Conservation (phyloP, 2,329 filamentous ascomycete genomes). For the Fusarium longipes region DNA sequence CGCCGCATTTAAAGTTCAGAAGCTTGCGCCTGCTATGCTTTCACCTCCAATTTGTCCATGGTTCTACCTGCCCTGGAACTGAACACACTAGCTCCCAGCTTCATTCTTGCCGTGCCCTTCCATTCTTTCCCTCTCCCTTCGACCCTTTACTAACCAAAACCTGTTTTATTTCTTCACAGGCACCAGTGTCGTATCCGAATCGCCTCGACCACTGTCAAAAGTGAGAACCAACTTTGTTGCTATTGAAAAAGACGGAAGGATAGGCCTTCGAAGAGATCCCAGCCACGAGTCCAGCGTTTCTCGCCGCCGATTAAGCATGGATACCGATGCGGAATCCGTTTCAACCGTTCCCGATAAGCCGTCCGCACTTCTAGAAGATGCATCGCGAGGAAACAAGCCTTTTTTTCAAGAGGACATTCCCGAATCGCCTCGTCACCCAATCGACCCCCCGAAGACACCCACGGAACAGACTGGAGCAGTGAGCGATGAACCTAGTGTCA, state of each 20-base stretch:
- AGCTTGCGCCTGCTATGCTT: slow-evolving; percentile 26
- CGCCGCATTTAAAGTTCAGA: slow-evolving; percentile 18
- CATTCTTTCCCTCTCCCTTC: slow-evolving; percentile 29
- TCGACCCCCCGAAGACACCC: slow-evolving; percentile 26
- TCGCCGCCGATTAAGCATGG: slow-evolving; percentile 52
- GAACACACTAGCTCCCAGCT: slow-evolving; percentile 30
- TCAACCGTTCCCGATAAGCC: slow-evolving; percentile 55
- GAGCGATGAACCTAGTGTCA: slow-evolving; percentile 52
- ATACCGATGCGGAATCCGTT: slow-evolving; percentile 48
- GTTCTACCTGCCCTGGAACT: slow-evolving; percentile 33
- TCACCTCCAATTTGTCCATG: neutral
- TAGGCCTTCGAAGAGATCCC: slow-evolving; percentile 61
- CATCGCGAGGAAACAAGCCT: slow-evolving; percentile 37
- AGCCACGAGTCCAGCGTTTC: slow-evolving; percentile 55
- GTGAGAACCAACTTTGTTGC: slow-evolving; percentile 81
- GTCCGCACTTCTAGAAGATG: slow-evolving; percentile 46
- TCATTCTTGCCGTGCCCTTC: slow-evolving; percentile 34
- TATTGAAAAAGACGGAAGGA: slow-evolving; percentile 72
- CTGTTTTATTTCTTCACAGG: slow-evolving; percentile 41
- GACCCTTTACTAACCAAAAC: slow-evolving; percentile 40
- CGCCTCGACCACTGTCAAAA: slow-evolving; percentile 76
- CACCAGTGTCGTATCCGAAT: slow-evolving; percentile 57
- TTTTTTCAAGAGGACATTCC: slow-evolving; percentile 55
- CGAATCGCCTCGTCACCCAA: slow-evolving; percentile 54
- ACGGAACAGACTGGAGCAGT: slow-evolving; percentile 40